phyloP scores from a whole-genome alignment of 306 rosid genomes.

The Gleditsia sinensis region DNA sequence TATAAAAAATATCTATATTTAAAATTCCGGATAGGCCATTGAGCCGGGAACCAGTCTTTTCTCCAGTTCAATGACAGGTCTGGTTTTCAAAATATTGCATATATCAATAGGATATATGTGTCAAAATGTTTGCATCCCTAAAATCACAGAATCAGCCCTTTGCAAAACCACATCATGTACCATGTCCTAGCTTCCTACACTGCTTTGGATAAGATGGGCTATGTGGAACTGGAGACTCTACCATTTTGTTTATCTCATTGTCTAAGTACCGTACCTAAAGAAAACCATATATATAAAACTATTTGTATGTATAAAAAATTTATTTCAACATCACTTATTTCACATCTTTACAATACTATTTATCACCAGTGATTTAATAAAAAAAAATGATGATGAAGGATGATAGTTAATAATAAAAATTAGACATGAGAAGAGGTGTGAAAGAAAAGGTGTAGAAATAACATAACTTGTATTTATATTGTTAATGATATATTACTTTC shows the following conservation, averaged over 20 bases:
- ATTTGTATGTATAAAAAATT: neutral
- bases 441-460: neutral
- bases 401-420: neutral
- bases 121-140: neutral
- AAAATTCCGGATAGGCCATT: too few species aligned
- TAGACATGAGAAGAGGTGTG: neutral
- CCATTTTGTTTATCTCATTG: neutral
- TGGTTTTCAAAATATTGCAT: too few species aligned
- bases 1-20: too few species aligned
- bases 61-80: too few species aligned
- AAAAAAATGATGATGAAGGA: neutral
- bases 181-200: conserved; percentile 9
- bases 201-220: neutral
- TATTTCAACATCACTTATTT: neutral
- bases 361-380: neutral
- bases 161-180: neutral
- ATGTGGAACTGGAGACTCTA: neutral
- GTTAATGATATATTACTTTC: neutral
- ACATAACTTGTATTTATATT: neutral
- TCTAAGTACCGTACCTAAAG: conserved; percentile 10
- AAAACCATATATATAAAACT: neutral
- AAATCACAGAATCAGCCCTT: neutral
- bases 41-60: too few species aligned
- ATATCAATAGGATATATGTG: neutral
- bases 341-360: neutral